phyloP scores from a whole-genome alignment of 345 rosid species.

The Physaria fendleri region DNA sequence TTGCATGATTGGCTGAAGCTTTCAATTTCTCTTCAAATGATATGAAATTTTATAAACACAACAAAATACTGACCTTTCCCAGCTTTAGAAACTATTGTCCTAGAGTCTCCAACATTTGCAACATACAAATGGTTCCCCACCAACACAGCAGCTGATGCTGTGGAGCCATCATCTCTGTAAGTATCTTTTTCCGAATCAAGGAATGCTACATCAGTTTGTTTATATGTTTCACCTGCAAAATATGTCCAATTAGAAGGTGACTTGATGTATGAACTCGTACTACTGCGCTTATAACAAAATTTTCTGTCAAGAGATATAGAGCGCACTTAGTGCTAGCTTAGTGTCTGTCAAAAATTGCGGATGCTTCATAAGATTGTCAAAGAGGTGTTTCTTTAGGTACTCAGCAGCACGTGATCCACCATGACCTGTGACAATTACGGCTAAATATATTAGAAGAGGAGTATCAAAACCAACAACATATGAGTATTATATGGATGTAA shows the following conservation, averaged over 20 bases:
- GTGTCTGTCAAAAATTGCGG: conserved; percentile 73
- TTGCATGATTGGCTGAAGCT: not conserved
- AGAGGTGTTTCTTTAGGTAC: conserved; percentile 85
- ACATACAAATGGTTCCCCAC: conserved; percentile 88
- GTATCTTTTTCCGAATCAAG: conserved; percentile 74
- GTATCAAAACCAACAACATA: not conserved
- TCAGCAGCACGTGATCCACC: conserved; percentile 99
- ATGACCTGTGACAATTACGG: conserved; percentile 63
- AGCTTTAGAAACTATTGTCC: conserved; percentile 84
- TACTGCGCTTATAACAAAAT: conserved; percentile 19
- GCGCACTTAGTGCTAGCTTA: conserved; percentile 76
- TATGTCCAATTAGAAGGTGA: conserved; percentile 12
- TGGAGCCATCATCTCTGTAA: conserved; percentile 94
- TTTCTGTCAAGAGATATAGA: conserved; percentile 9
- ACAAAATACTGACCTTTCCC: conserved; percentile 57
- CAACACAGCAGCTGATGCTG: conserved; percentile 94
- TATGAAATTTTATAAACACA: conserved; percentile 4
- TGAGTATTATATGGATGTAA: not conserved
- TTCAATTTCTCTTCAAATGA: not conserved
- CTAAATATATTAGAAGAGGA: not conserved
- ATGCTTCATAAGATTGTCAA: conserved; percentile 86
- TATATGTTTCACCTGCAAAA: conserved; percentile 77
- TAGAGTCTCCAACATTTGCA: conserved; percentile 99
- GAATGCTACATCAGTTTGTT: conserved; percentile 80
- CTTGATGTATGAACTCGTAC: conserved; percentile 1